These are phyloP conservation scores for Epichloe sibirici DNA, from an alignment of 2,329 filamentous ascomycete genomes.

Conservation along the genomic window DNA sequence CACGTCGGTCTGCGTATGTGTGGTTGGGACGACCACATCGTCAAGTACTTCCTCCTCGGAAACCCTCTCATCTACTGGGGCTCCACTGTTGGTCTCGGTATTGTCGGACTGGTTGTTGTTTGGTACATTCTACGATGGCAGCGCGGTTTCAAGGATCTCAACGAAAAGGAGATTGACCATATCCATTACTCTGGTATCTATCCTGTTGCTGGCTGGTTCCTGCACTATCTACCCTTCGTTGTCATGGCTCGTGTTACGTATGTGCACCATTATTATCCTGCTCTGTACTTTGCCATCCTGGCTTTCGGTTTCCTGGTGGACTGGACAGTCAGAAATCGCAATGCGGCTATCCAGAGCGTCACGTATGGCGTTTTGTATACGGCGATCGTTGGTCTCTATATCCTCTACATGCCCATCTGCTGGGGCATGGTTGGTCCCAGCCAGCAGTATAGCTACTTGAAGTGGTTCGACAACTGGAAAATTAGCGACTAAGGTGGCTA, in stretches of 20 bases:
- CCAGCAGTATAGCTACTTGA: constrained; percentile 78
- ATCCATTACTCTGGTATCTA: constrained; percentile 92
- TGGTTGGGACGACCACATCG: constrained; percentile 86
- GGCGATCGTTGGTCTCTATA: constrained; percentile 67
- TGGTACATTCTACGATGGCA: constrained; percentile 96
- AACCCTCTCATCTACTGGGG: constrained; percentile 97
- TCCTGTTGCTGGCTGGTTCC: constrained; percentile 83
- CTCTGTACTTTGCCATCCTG: constrained; percentile 93
- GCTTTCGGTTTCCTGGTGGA: constrained; percentile 79
- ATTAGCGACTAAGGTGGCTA: constrained; percentile 49
- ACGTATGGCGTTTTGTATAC: constrained; percentile 67
- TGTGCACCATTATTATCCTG: constrained; percentile 98
- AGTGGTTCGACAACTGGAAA: constrained; percentile 84
- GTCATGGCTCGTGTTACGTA: constrained; percentile 98
- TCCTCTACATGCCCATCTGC: constrained; percentile 84
- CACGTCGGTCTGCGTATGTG: constrained; percentile 97
- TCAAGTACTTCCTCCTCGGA: constrained; percentile 97
- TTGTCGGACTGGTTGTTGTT: constrained; percentile 58
- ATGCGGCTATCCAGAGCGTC: constrained; percentile 48
- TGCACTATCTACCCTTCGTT: constrained; percentile 92
- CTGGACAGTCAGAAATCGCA: constrained; percentile 62
- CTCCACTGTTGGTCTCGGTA: constrained; percentile 64
- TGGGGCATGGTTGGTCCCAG: constrained; percentile 89
- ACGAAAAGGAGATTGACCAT: constrained; percentile 69
- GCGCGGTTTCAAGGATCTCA: constrained; percentile 79